Conservation (phyloP, 345 rosid genomes). For the Angophora floribunda region DNA sequence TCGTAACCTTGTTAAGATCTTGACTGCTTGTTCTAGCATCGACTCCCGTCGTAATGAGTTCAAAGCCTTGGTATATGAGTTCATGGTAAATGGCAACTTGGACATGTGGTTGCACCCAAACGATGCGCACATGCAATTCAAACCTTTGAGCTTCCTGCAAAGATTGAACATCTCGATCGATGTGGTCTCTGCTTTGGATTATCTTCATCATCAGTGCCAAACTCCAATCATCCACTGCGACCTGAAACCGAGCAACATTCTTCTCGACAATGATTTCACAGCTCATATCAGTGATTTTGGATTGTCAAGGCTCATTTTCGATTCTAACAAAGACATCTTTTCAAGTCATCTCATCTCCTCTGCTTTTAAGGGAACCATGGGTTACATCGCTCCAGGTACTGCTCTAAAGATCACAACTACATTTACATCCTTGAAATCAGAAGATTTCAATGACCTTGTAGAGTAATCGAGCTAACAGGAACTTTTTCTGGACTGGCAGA, state of each 20-base stretch:
- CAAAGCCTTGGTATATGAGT: slow-evolving; percentile 4
- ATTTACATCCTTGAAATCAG: background rate
- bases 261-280: background rate
- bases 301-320: background rate
- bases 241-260: slow-evolving; percentile 2
- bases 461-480: background rate
- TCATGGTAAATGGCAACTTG: slow-evolving; percentile 11
- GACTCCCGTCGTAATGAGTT: slow-evolving; percentile 3
- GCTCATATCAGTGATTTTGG: background rate
- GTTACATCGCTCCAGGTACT: background rate
- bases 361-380: background rate
- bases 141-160: background rate
- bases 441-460: background rate
- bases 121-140: background rate
- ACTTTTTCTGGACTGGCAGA: background rate
- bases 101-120: slow-evolving; percentile 2
- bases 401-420: background rate
- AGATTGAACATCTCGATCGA: background rate
- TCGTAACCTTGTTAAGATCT: slow-evolving; percentile 5
- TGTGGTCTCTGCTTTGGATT: background rate
- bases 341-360: background rate
- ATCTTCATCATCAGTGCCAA: background rate
- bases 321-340: background rate
- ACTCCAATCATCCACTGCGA: background rate
- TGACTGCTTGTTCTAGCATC: background rate